phyloP scores from a whole-genome alignment of 352 stramenopile genomes.

The Thalassiosira livingstoniorum region DNA sequence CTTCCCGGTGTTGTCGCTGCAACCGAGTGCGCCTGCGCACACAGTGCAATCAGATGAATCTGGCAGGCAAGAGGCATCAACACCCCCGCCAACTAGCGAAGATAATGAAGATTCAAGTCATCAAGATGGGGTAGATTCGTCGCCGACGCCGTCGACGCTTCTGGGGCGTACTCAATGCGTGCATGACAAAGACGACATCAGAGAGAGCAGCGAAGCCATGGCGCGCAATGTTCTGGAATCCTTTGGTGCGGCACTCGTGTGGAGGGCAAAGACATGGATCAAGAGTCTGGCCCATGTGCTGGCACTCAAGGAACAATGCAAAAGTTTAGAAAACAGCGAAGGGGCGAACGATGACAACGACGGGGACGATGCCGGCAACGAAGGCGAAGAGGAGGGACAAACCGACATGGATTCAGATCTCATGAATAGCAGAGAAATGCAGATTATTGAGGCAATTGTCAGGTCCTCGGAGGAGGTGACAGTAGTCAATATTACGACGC shows the following conservation, averaged over 20 bases:
- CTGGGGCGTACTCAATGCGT: constrained; percentile 68
- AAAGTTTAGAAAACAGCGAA: not conserved
- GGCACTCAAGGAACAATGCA: constrained; percentile 47
- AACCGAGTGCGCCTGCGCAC: not conserved
- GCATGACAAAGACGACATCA: constrained; percentile 71
- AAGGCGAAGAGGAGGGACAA: constrained; percentile 36
- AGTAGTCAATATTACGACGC: constrained; percentile 68
- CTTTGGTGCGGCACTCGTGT: constrained; percentile 76
- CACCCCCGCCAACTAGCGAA: not conserved
- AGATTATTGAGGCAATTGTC: constrained; percentile 66
- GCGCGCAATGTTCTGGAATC: constrained; percentile 76
- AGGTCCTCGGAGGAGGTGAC: constrained; percentile 63
- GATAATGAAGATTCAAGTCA: not conserved
- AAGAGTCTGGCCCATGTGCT: constrained; percentile 62
- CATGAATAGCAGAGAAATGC: constrained; percentile 70
- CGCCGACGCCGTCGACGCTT: constrained; percentile 52
- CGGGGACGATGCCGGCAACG: constrained; percentile 7
- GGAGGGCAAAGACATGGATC: constrained; percentile 79
- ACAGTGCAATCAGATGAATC: constrained; percentile 1
- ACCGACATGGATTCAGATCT: constrained; percentile 38
- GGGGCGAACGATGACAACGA: not conserved
- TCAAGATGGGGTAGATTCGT: not conserved
- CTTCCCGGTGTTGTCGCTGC: constrained; percentile 77
- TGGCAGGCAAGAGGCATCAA: not conserved
- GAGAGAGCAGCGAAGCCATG: constrained; percentile 71